Evolutionary conservation across 768 basidiomycete species (phyloP).

Genomic region (Leccinellum rugosiceps): DNA sequence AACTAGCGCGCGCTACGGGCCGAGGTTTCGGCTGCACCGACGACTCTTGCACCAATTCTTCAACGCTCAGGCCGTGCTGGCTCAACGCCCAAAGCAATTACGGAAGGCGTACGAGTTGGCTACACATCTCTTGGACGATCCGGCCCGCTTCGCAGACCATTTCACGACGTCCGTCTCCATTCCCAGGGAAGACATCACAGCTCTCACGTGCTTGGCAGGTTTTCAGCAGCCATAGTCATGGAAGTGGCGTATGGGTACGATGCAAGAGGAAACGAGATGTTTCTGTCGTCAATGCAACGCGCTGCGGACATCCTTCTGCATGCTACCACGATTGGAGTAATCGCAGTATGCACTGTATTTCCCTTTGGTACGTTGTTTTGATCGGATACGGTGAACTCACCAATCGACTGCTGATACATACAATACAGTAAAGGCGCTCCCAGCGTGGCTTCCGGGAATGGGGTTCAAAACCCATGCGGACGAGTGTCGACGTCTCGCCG

Average conservation of each 20-base stretch:
- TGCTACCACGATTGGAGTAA: background rate
- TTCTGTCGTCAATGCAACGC: slow-evolving; percentile 9
- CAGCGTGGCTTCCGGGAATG: background rate
- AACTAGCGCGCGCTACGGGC: slow-evolving; percentile 18
- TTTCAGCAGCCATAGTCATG: background rate
- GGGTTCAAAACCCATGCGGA: background rate
- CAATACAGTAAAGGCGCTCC: background rate
- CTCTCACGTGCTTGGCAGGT: too few species aligned
- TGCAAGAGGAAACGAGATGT: background rate
- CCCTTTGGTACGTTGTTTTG: slow-evolving; percentile 12
- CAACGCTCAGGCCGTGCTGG: slow-evolving; percentile 5
- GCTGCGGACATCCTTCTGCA: background rate
- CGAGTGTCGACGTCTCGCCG: background rate
- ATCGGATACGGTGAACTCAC: background rate
- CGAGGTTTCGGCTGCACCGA: slow-evolving; percentile 22
- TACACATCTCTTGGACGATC: slow-evolving; percentile 4
- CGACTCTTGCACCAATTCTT: slow-evolving; percentile 19
- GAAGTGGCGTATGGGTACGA: background rate
- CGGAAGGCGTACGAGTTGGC: slow-evolving; percentile 11
- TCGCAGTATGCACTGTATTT: slow-evolving; percentile 7
- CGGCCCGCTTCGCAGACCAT: slow-evolving; percentile 4
- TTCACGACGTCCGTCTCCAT: slow-evolving; percentile 10
- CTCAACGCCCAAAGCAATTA: slow-evolving; percentile 16
- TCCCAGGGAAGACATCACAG: background rate
- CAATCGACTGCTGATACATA: background rate